Evolutionary conservation across 768 basidiomycete species (phyloP).

Genomic region (Cystobasidium tubakii): DNA sequence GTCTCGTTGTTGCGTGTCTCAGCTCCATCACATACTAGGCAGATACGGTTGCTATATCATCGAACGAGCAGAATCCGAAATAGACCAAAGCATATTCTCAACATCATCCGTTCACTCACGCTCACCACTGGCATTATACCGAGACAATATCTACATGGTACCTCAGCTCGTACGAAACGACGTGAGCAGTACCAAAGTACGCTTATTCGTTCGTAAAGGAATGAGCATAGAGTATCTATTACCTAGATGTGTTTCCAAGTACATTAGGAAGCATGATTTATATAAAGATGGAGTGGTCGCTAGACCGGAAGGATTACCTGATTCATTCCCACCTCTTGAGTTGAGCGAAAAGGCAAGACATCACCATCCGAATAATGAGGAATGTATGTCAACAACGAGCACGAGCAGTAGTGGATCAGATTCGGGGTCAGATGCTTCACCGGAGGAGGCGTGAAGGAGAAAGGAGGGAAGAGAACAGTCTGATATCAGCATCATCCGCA

Average conservation of each 20-base stretch:
- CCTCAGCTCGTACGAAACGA: constrained; percentile 48
- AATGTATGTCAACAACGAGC: not conserved
- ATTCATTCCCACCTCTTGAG: constrained; percentile 26
- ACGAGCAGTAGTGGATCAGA: not conserved
- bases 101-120: constrained; percentile 45
- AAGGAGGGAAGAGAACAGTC: not conserved
- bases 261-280: constrained; percentile 74
- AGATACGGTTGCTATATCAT: constrained; percentile 91
- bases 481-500: no score
- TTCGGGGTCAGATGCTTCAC: not conserved
- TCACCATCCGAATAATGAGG: not conserved
- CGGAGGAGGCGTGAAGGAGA: not conserved
- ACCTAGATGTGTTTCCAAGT: constrained; percentile 83
- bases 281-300: constrained; percentile 47
- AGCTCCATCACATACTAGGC: constrained; percentile 95
- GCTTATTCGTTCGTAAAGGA: constrained; percentile 53
- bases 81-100: constrained; percentile 50
- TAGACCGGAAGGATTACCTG: constrained; percentile 26
- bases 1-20: constrained; percentile 37
- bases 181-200: constrained; percentile 78
- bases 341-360: constrained; percentile 13
- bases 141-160: constrained; percentile 54
- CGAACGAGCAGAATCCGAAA: constrained; percentile 86
- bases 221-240: constrained; percentile 68
- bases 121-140: constrained; percentile 53